These are phyloP conservation scores for Senna tora DNA, from an alignment of 306 rosid species.

Conservation along the genomic window DNA sequence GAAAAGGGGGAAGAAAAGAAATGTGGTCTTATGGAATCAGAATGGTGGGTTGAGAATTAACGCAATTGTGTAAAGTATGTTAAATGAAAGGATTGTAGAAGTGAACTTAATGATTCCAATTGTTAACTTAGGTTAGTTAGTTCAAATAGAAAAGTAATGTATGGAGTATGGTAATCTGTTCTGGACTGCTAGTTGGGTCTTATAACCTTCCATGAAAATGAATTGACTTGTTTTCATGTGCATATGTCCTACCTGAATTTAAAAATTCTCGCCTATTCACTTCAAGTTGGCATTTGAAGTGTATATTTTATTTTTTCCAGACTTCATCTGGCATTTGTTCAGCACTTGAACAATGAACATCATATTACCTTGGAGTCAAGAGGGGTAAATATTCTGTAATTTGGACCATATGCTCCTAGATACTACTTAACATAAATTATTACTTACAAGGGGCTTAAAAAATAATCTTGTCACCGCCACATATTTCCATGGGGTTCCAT, in stretches of 20 bases:
- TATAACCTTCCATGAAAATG: background rate
- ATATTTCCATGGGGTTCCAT: slow-evolving; percentile 28
- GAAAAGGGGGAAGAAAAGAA: background rate
- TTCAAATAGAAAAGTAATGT: background rate
- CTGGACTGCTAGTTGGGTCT: background rate
- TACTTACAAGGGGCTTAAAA: background rate
- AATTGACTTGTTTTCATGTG: background rate
- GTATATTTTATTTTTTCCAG: background rate
- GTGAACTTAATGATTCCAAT: background rate
- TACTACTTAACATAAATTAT: background rate
- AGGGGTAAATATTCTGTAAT: background rate
- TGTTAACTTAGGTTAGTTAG: background rate
- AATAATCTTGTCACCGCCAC: background rate
- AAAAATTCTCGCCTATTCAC: background rate
- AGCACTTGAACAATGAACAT: slow-evolving; percentile 2
- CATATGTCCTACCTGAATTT: background rate
- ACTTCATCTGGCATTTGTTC: background rate
- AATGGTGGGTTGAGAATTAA: slow-evolving; percentile 4
- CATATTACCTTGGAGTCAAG: background rate
- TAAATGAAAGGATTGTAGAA: background rate
- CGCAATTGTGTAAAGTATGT: background rate
- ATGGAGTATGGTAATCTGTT: background rate
- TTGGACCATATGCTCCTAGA: background rate
- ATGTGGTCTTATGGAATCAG: background rate
- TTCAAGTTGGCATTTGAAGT: background rate